Base-by-base conservation (phyloP, 768 basidiomycete species). In the Tricholomella constricta region DNA sequence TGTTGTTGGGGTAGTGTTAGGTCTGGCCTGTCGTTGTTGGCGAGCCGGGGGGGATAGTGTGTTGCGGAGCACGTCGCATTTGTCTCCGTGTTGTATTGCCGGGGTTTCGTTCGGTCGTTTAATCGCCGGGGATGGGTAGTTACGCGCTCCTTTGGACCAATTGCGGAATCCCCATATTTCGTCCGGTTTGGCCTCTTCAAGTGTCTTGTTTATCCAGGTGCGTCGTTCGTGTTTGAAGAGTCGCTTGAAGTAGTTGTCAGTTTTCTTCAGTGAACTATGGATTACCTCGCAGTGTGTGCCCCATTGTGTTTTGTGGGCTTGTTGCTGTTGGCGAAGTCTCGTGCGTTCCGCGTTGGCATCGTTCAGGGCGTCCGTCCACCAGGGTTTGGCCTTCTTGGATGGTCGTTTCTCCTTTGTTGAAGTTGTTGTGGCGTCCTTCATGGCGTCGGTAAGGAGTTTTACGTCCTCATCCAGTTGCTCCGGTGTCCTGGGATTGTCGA, bases 51-150 rank as follows among this genome's bases (percentile, higher is more conserved):
- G n/a, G n/a, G n/a, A n/a, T n/a, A n/a, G n/a, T n/a, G n/a, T n/a
- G n/a, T n/a, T n/a, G n/a, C n/a, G n/a, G n/a, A 29, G 29, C 6
- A 11, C 29, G 11, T 29, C 29, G 29, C 29, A 29, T 11, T 29
- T 29, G n/a, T 29, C 29, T 11, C 11, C 29, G 11, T 29, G 29
- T 11, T 29, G 29, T 6, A 29, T 11, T 6, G 29, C 29, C 11
- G 29, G 29, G 29, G 6, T 11, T 29, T 29, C 6, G 6, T 11
- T 11, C 11, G 29, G 31, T n/a, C 56, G 23, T 3, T 40, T 41
- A 15, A 69, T 65, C 1, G 65, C 54, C 0, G 66, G 66, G 4
- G 61, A 60, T 6, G 66, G 62, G 57, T 69, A 69, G 56, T 64
- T 63, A 0, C 62, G 34, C 0, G 17, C 31, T 0, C 62, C 65